Evolutionary conservation across 2,329 filamentous ascomycete genomes (phyloP), one percentile per base, ranked within the genome.

Genomic region (Microdochium paspali): DNA sequence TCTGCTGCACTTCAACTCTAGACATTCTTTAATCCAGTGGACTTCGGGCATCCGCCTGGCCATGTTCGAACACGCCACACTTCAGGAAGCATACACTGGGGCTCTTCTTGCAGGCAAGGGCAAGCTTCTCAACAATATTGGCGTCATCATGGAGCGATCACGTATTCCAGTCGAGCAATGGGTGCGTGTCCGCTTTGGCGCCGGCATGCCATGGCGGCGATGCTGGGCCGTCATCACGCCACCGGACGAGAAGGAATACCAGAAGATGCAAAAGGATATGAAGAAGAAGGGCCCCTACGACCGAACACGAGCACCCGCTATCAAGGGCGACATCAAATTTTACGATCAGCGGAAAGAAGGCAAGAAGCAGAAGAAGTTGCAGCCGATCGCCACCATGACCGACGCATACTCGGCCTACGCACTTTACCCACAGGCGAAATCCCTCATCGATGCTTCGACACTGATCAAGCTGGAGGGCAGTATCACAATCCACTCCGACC

Each of bases 221-320:
- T 98, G 90, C 66, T 98, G 91, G 90, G 96, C 90, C 65, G 90
- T 97, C 47, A 87, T 97, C 49, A 80, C 82, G 6, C 93, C 91
- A 2, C 91, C 93, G 0, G 87, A 95, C 59, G 90, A 97, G 69
- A 98, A 97, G 69, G 89, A 95, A 57, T 83, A 82, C 54, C 80
- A 84, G 55, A 95, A 89, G 63, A 71, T 84, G 47, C 86, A 91
- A 61, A 97, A 95, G 65, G 79, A 84, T 24, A 63, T 86, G 60
- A 95, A 94, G 66, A 84, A 84, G 68, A 82, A 83, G 53, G 90
- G 85, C 5, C 79, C 85, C 1, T 96, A 97, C 62, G 87, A 94
- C 57, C 82, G 87, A 25, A 77, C 80, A 0, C 74, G 77, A 31
- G 62, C 74, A 1, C 81, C 84, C 1, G 57, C 83, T 1, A 72